Percentiles rank a stretch among this genome's conserved stretches.
These are phyloP conservation scores for Gaeumannomyces sp. DNA, from an alignment of 2,329 filamentous ascomycete genomes.

Conservation along the genomic window DNA sequence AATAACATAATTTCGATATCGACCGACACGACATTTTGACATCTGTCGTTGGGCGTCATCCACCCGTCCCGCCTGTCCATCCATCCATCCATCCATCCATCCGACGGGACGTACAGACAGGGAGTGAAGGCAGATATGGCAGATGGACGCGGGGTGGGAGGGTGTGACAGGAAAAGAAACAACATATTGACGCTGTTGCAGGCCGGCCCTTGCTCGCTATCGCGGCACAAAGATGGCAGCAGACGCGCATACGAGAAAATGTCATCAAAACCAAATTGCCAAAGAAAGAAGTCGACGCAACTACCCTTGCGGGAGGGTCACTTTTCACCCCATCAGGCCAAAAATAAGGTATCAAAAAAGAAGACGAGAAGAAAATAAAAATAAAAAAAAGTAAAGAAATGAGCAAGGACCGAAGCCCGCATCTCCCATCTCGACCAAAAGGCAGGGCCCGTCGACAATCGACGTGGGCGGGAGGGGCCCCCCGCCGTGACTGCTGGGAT, in stretches of 20 bases:
- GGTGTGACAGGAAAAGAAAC: background rate
- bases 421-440: background rate
- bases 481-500: conserved; percentile 1
- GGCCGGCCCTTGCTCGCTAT: no score
- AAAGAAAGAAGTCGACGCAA: background rate
- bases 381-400: conserved; percentile 1
- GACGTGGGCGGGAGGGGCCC: background rate
- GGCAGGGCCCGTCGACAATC: background rate
- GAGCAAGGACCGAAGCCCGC: conserved; percentile 1
- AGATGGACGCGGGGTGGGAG: background rate
- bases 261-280: background rate
- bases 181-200: no score
- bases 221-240: background rate
- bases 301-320: background rate
- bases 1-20: background rate
- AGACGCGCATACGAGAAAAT: background rate
- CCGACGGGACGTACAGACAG: background rate
- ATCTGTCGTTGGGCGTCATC: background rate
- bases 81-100: background rate
- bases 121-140: background rate
- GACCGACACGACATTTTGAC: background rate
- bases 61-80: background rate
- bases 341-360: background rate
- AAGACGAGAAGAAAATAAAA: background rate
- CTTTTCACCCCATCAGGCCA: background rate